phyloP scores from a whole-genome alignment of 148 eudicot species.

The Rheum nobile region DNA sequence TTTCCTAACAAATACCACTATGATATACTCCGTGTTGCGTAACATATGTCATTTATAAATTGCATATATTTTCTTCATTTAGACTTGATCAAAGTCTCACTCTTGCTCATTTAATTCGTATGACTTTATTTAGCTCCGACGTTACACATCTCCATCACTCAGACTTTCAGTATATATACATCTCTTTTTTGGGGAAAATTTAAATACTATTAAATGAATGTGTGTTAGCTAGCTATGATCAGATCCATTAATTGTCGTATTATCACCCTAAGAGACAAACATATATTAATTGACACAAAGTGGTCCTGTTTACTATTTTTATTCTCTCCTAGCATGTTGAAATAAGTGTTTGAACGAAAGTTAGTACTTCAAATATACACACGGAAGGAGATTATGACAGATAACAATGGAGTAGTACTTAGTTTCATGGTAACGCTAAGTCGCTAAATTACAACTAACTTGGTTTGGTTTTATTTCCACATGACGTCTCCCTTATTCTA shows the following conservation, averaged over 20 bases:
- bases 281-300: neutral
- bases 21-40: too few species aligned
- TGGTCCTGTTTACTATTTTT: neutral
- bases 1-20: neutral
- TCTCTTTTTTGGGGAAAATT: neutral
- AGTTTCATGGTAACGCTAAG: neutral
- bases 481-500: neutral
- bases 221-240: neutral
- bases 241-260: neutral
- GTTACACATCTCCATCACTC: neutral
- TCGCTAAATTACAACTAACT: neutral
- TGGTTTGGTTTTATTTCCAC: neutral
- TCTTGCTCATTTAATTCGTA: neutral
- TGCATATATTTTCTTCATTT: neutral
- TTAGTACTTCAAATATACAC: neutral
- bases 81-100: neutral
- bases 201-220: neutral
- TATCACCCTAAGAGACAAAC: neutral
- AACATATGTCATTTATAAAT: too few species aligned
- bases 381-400: neutral
- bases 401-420: neutral
- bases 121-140: neutral
- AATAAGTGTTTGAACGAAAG: neutral
- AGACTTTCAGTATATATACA: neutral
- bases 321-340: neutral